Evolutionary conservation across 192 early-diverging fungal genomes (phyloP), one percentile per base, ranked within the genome.

Genomic region (Coemansia sp.): DNA sequence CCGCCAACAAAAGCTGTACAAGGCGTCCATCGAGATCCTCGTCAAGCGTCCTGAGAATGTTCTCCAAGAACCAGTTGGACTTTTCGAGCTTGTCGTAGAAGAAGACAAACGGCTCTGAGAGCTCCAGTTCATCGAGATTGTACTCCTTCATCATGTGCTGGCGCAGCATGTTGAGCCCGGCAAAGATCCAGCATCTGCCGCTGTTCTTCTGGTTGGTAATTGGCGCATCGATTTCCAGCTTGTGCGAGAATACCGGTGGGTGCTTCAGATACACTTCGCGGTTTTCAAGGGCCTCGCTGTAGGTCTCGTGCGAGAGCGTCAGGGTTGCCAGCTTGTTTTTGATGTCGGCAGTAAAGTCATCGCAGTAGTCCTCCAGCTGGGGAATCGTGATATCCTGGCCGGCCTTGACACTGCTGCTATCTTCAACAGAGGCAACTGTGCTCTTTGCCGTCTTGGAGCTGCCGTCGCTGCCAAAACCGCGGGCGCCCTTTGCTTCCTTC

Each of bases 181-280:
- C 92, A 84, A 93, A 93, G 55, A 93, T 77, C 92, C 92, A 93
- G 85, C 92, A 93, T 6, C 92, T 83, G 5, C 92, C 92, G 39
- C 87, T 88, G 64, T 74, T 79, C 75, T 87, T 88, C 78, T 93
- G 92, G 74, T 93, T 88, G 7, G 92, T 93, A 39, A 83, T 83
- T 11, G 75, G 75, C 56, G 76, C 71, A 41, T 83, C 81, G 12
- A 88, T 80, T 0, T 81, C 71, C 14, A 79, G 68, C 80, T 83
- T 71, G 71, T 75, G 19, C 48, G 71, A 85, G 51, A 75, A 76
- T 37, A 77, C 74, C 0, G 69, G 74, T 49, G 76, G 72, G 46
- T 74, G 67, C 59, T 79, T 25, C 54, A 76, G 54, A 19, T 55
- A 72, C 64, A 71, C 68, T 17, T 69, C 49, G 40, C 86, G 87